A percentile compares a stretch with the other conserved stretches of the same genome.
phyloP scores from a whole-genome alignment of 305 asterid genomes.

The Rubia tinctorum region DNA sequence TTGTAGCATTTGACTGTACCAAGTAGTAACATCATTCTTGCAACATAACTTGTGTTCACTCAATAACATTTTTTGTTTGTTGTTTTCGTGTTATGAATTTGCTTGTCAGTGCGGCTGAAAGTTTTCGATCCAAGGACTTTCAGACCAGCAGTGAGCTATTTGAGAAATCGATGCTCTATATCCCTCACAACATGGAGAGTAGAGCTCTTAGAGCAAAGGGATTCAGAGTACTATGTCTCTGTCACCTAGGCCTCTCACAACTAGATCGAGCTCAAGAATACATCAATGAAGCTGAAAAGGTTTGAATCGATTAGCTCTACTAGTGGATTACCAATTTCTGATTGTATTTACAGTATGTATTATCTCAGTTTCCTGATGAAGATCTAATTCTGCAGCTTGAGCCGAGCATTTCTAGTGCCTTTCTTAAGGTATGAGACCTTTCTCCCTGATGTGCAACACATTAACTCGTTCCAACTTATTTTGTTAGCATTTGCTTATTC shows the following conservation, averaged over 20 bases:
- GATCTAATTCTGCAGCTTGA: constrained; percentile 72
- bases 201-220: constrained; percentile 87
- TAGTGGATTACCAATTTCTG: constrained; percentile 20
- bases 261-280: constrained; percentile 96
- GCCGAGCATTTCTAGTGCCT: constrained; percentile 80
- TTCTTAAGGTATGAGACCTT: constrained; percentile 71
- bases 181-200: constrained; percentile 71
- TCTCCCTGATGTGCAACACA: constrained; percentile 15
- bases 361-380: constrained; percentile 22
- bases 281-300: constrained; percentile 95
- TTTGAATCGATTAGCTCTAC: constrained; percentile 22
- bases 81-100: background rate
- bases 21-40: background rate
- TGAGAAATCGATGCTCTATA: constrained; percentile 83
- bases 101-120: constrained; percentile 72
- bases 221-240: constrained; percentile 80
- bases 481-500: constrained; percentile 15
- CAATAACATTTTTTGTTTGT: background rate
- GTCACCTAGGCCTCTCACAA: constrained; percentile 77
- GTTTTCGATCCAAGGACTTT: constrained; percentile 78
- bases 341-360: constrained; percentile 4
- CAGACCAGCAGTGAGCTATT: constrained; percentile 73
- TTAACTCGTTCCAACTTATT: constrained; percentile 7
- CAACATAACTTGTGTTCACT: background rate
- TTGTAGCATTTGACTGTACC: background rate